These are phyloP conservation scores for Candida oleophila DNA, from an alignment of 805 yeast species.

Conservation along the genomic window DNA sequence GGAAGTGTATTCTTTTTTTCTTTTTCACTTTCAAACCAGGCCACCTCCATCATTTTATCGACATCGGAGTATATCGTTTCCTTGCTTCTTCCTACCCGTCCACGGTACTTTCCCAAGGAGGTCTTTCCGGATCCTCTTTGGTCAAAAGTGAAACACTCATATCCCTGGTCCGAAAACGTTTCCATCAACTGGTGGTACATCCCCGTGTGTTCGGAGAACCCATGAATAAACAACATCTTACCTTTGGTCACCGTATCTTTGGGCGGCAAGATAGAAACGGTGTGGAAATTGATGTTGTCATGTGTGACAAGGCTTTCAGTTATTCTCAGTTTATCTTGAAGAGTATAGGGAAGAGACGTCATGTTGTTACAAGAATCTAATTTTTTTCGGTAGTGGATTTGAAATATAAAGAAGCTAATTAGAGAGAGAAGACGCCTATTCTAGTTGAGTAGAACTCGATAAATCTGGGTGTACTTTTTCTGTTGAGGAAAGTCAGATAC, in stretches of 20 bases:
- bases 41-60: conserved; percentile 10
- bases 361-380: no score
- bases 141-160: conserved; percentile 11
- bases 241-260: conserved; percentile 4
- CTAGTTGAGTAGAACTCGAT: neutral
- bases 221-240: conserved; percentile 11
- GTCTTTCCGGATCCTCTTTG: conserved; percentile 14
- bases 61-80: conserved; percentile 5
- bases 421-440: neutral
- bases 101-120: conserved; percentile 9
- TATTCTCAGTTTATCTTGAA: neutral
- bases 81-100: conserved; percentile 7
- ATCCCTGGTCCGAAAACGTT: conserved; percentile 9
- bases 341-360: conserved; percentile 1
- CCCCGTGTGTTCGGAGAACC: conserved; percentile 12
- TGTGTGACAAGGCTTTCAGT: neutral
- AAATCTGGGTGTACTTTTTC: neutral
- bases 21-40: neutral
- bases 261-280: conserved; percentile 9
- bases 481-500: neutral
- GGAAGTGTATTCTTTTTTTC: neutral
- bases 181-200: conserved; percentile 12
- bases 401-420: no score
- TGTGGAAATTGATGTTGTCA: conserved; percentile 11
- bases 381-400: no score